phyloP scores from a whole-genome alignment of 2,329 filamentous ascomycete species.

The Curvularia hawaiiensis region DNA sequence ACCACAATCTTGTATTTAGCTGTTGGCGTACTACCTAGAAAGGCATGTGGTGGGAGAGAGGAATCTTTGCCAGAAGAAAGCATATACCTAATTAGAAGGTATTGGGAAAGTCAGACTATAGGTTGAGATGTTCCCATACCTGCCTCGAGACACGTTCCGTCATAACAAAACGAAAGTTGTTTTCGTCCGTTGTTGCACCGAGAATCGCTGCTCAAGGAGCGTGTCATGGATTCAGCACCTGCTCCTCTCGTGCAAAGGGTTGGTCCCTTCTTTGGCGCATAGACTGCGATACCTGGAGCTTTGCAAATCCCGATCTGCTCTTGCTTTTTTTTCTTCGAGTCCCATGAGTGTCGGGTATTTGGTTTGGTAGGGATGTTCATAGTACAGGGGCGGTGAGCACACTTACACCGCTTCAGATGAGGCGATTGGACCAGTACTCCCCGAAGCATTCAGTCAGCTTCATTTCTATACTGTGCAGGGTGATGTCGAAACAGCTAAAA shows the following conservation, averaged over 20 bases:
- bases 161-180: too few relatives aligned
- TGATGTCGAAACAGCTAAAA: background rate
- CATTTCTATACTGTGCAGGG: background rate
- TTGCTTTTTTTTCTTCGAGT: background rate
- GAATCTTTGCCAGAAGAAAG: too few relatives aligned
- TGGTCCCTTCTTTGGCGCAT: background rate
- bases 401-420: background rate
- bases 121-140: too few relatives aligned
- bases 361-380: constrained; percentile 2
- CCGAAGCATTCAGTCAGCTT: background rate
- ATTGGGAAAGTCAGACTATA: too few relatives aligned
- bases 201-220: too few relatives aligned
- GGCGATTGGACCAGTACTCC: background rate
- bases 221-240: background rate
- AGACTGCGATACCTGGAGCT: background rate
- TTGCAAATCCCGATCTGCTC: background rate
- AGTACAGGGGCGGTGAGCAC: background rate
- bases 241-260: background rate
- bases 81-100: too few relatives aligned
- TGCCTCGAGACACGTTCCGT: too few relatives aligned
- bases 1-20: background rate
- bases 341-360: background rate
- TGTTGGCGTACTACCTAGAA: too few relatives aligned
- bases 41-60: too few relatives aligned
- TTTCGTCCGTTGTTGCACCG: too few relatives aligned